phyloP scores from a whole-genome alignment of 2,329 filamentous ascomycete species.

The Trichoderma endophyticum region DNA sequence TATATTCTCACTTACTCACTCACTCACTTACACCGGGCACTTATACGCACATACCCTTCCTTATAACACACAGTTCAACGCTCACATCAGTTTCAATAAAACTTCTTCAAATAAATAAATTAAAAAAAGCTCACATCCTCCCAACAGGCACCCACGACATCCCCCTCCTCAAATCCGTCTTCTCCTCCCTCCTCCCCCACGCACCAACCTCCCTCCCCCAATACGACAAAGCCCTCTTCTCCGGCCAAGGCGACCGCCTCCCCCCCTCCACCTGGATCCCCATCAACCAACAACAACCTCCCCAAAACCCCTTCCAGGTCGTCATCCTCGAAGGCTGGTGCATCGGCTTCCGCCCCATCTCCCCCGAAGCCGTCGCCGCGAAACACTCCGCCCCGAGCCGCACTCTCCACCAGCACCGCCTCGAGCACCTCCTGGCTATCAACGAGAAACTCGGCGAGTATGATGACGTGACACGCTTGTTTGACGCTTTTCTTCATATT shows the following conservation, averaged over 20 bases:
- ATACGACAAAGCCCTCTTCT: constrained; percentile 80
- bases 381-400: constrained; percentile 50
- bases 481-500: constrained; percentile 56
- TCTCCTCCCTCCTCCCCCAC: constrained; percentile 54
- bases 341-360: constrained; percentile 72
- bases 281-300: constrained; percentile 46
- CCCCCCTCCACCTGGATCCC: constrained; percentile 59
- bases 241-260: constrained; percentile 72
- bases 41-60: not conserved
- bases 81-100: not conserved
- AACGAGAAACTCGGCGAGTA: constrained; percentile 49
- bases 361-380: constrained; percentile 48
- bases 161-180: constrained; percentile 58
- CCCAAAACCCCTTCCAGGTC: constrained; percentile 48
- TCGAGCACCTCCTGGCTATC: constrained; percentile 49
- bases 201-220: constrained; percentile 59
- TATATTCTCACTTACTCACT: not conserved
- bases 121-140: not conserved
- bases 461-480: constrained; percentile 46
- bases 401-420: constrained; percentile 46
- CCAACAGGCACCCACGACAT: constrained; percentile 66
- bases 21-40: not conserved
- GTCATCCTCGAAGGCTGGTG: constrained; percentile 91
- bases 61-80: not conserved
- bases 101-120: not conserved